Base-by-base conservation (phyloP, 78 protist genomes). In the Dictyostelium firmibasis region DNA sequence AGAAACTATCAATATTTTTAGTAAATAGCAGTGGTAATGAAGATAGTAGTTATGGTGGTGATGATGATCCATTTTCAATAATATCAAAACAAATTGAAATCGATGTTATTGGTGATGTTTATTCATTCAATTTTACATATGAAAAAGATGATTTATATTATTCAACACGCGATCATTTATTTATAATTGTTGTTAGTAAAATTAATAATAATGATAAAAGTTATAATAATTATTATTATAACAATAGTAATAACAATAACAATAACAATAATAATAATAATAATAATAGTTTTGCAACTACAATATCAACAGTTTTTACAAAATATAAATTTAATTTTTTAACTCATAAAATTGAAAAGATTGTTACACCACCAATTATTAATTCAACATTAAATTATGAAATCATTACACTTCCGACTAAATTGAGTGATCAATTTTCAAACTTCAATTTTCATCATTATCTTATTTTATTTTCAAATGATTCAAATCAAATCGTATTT, bases 1-100 rank as follows among this genome's bases (percentile, higher is more conserved):
- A 89, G 70, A 89, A 89, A 18, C 11, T 89, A 44, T 81, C 82
- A 7, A 13, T 89, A 33, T 81, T 86, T n/a, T 81, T 81, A 41
- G 77, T 76, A 27, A 67, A 67, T 67, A 57, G 43, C 4, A 38
- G 43, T 38, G 4, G 43, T 38, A 38, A 4, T 38, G 43, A 38
- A 4, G 43, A 4, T 4, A 38, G 43, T 38, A 38, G 43, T 4
- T 38, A 38, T 38, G 35, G 18, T 14, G 33, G 31, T 31, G 31
- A 6, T 29, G 10, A 33, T 29, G 79, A 72, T 33, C n/a, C 38
- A 72, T 27, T 31, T 72, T 31, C 43, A 72, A 72, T 72, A 4
- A 72, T 72, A 14, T 72, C 79, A 18, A 72, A 72, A 33, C 38
- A 72, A 33, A 72, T 72, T 33, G 79, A 72, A 18, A 72, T 72